Conservation (phyloP, 176 grass and related monocot genomes). For the Tuctoria greenei region DNA sequence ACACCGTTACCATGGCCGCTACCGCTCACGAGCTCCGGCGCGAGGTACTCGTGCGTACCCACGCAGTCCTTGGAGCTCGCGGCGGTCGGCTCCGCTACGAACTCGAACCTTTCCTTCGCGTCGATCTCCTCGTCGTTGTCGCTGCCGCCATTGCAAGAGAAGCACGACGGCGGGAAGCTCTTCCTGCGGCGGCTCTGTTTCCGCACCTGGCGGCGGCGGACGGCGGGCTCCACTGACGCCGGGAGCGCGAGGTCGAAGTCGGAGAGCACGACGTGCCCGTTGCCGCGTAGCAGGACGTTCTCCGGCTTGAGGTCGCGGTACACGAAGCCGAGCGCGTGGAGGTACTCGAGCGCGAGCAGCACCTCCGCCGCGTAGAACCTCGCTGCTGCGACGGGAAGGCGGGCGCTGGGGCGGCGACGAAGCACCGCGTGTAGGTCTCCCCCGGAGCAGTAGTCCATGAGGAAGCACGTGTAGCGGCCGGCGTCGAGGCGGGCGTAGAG, state of each 20-base stretch:
- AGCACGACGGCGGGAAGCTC: slow-evolving; percentile 24
- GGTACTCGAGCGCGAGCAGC: slow-evolving; percentile 87
- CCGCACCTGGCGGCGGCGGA: slow-evolving; percentile 51
- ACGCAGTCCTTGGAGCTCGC: slow-evolving; percentile 83
- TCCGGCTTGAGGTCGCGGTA: slow-evolving; percentile 97
- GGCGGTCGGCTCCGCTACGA: slow-evolving; percentile 72
- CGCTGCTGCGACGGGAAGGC: slow-evolving; percentile 59
- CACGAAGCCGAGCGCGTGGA: slow-evolving; percentile 82
- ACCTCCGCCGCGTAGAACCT: slow-evolving; percentile 89
- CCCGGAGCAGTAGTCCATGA: slow-evolving; percentile 89
- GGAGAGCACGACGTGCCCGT: slow-evolving; percentile 87
- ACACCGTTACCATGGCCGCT: slow-evolving; percentile 82
- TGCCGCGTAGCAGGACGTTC: slow-evolving; percentile 78
- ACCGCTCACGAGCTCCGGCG: slow-evolving; percentile 76
- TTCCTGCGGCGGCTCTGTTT: slow-evolving; percentile 18
- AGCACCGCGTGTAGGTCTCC: slow-evolving; percentile 80
- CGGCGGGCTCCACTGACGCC: slow-evolving; percentile 58
- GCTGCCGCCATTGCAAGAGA: background rate
- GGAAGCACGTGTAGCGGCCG: slow-evolving; percentile 78
- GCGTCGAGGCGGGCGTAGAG: slow-evolving; percentile 88
- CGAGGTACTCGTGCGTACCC: slow-evolving; percentile 93
- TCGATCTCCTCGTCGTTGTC: slow-evolving; percentile 26
- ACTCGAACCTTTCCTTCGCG: slow-evolving; percentile 56
- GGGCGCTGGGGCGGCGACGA: slow-evolving; percentile 51
- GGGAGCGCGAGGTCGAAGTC: slow-evolving; percentile 88